phyloP scores from a whole-genome alignment of 345 rosid species.

The Moringa oleifera region DNA sequence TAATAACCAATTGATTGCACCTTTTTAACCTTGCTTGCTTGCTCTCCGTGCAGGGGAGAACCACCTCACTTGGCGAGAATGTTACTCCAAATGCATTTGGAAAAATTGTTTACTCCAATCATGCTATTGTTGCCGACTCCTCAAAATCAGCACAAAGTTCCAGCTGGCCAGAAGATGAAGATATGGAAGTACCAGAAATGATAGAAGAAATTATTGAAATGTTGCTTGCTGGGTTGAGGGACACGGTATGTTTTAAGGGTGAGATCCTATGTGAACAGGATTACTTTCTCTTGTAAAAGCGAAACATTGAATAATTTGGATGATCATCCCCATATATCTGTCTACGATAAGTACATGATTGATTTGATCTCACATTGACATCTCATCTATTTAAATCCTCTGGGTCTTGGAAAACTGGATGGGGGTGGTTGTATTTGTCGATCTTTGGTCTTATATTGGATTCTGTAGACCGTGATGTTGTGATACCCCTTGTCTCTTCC shows the following conservation, averaged over 20 bases:
- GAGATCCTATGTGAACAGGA: conserved; percentile 21
- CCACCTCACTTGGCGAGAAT: conserved; percentile 59
- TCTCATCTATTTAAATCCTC: not conserved
- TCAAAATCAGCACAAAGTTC: conserved; percentile 30
- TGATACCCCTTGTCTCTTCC: not conserved
- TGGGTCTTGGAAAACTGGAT: not conserved
- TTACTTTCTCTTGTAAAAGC: conserved; percentile 12
- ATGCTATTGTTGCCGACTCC: conserved; percentile 15
- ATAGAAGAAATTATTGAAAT: conserved; percentile 88
- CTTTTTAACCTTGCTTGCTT: conserved; percentile 21
- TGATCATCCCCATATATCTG: conserved; percentile 7
- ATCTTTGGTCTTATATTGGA: not conserved
- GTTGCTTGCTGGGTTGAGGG: conserved; percentile 80
- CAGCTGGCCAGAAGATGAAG: conserved; percentile 50
- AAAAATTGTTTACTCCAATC: conserved; percentile 30
- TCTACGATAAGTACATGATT: not conserved
- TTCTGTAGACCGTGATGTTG: not conserved
- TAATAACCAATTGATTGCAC: conserved; percentile 11
- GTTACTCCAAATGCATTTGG: conserved; percentile 36
- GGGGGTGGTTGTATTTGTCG: not conserved
- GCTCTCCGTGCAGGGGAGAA: conserved; percentile 44
- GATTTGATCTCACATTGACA: too few species aligned
- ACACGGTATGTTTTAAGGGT: conserved; percentile 63
- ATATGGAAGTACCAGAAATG: conserved; percentile 80
- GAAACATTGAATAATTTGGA: conserved; percentile 6